A percentile compares a stretch with the other conserved stretches of the same genome.
These are phyloP conservation scores for Leccinellum luteum DNA, from an alignment of 768 basidiomycete species.

Conservation along the genomic window DNA sequence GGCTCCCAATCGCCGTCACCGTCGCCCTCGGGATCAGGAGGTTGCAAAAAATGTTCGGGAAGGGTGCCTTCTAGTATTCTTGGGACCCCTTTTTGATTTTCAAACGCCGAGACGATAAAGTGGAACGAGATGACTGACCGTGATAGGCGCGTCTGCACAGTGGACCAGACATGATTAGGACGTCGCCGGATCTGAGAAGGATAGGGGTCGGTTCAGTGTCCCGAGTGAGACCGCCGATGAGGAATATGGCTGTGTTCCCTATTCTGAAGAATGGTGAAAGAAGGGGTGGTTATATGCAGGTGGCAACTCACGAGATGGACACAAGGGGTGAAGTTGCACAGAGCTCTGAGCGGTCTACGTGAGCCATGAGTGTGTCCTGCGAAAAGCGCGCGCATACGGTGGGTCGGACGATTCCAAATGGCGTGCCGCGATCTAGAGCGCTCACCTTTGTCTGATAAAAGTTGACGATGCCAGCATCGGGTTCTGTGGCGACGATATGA, in stretches of 20 bases:
- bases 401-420: neutral
- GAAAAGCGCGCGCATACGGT: neutral
- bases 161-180: conserved; percentile 90
- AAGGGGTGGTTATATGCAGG: neutral
- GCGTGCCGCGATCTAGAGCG: neutral
- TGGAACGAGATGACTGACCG: conserved; percentile 46
- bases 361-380: conserved; percentile 91
- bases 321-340: conserved; percentile 91
- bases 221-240: conserved; percentile 82
- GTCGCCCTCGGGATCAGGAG: conserved; percentile 18
- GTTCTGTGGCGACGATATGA: conserved; percentile 53
- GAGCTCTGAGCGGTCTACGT: conserved; percentile 96
- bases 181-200: conserved; percentile 87
- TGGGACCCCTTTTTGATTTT: conserved; percentile 61
- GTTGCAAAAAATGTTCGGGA: conserved; percentile 52
- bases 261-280: conserved; percentile 47
- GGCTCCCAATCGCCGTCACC: conserved; percentile 49
- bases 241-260: conserved; percentile 85
- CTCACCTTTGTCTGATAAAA: conserved; percentile 80
- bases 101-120: neutral
- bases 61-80: conserved; percentile 81
- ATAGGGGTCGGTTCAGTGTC: conserved; percentile 77
- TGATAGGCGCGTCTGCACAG: conserved; percentile 87
- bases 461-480: conserved; percentile 96
- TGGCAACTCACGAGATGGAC: conserved; percentile 76